phyloP scores from a whole-genome alignment of 768 basidiomycete genomes.

The Hericium rajendrae region DNA sequence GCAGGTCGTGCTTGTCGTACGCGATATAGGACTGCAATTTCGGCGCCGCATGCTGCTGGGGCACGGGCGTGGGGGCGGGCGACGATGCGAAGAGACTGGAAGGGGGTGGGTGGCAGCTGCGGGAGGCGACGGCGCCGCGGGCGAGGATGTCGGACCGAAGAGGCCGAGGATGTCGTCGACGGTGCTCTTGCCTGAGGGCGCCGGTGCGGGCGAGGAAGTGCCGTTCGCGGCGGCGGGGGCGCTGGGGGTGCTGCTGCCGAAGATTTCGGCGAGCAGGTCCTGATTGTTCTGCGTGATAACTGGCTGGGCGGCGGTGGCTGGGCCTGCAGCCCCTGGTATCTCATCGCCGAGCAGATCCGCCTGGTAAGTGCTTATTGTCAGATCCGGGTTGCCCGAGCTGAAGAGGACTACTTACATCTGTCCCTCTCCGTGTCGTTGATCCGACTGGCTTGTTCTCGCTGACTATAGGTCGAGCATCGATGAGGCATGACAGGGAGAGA shows the following conservation, averaged over 20 bases:
- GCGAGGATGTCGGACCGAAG: conserved; percentile 45
- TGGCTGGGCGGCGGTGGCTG: conserved; percentile 32
- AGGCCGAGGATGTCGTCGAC: conserved; percentile 89
- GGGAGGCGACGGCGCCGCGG: conserved; percentile 25
- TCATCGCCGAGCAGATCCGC: conserved; percentile 86
- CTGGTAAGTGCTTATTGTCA: conserved; percentile 3
- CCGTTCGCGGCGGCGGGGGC: conserved; percentile 25
- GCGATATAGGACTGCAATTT: conserved; percentile 69
- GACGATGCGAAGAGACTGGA: conserved; percentile 15
- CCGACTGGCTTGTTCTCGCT: conserved; percentile 97
- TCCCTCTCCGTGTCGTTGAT: conserved; percentile 59
- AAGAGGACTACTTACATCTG: conserved; percentile 42
- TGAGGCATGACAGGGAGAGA: background rate
- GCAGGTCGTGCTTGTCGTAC: conserved; percentile 86
- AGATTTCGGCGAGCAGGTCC: conserved; percentile 88
- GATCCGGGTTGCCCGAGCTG: background rate
- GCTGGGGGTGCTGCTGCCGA: conserved; percentile 46
- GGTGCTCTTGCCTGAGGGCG: conserved; percentile 34
- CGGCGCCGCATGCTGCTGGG: conserved; percentile 32
- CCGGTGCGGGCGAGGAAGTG: conserved; percentile 21
- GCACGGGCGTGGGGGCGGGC: conserved; percentile 11
- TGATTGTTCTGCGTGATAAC: conserved; percentile 53
- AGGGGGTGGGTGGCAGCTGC: conserved; percentile 15
- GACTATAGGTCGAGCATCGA: conserved; percentile 35
- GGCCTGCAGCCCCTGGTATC: conserved; percentile 25